Conservation (phyloP, 2,329 filamentous ascomycete species). For the Fusarium mundagurra region DNA sequence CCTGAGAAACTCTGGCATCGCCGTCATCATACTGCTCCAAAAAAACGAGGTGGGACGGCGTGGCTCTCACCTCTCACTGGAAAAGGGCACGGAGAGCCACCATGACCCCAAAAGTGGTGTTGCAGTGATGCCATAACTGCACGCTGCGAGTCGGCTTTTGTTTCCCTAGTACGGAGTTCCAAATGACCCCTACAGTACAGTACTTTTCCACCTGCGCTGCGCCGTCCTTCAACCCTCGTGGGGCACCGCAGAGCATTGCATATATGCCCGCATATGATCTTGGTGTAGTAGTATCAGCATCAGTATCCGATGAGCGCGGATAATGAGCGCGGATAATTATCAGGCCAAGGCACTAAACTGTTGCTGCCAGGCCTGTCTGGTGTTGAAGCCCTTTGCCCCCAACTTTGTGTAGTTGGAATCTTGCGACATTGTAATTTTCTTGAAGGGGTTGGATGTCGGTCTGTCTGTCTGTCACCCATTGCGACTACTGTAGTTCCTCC, state of each 20-base stretch:
- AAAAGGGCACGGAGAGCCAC: constrained; percentile 19
- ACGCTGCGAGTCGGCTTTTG: constrained; percentile 30
- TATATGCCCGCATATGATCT: constrained; percentile 25
- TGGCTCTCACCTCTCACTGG: constrained; percentile 21
- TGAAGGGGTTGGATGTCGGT: not conserved
- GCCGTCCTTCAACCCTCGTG: constrained; percentile 17
- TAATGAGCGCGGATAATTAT: constrained; percentile 25
- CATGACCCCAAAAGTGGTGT: constrained; percentile 36
- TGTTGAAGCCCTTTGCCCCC: constrained; percentile 23
- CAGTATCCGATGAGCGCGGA: constrained; percentile 31
- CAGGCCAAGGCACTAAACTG: constrained; percentile 18
- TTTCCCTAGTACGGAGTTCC: not conserved
- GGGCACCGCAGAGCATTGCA: constrained; percentile 22
- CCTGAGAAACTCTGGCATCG: constrained; percentile 34
- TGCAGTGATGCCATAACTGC: constrained; percentile 43
- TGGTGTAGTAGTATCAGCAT: constrained; percentile 22
- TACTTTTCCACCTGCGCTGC: constrained; percentile 30
- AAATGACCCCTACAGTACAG: not conserved
- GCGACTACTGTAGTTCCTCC: not conserved
- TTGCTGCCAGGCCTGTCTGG: not conserved
- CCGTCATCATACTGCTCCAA: constrained; percentile 44
- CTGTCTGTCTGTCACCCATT: not conserved
- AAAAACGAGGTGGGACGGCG: constrained; percentile 38
- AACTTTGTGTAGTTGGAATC: constrained; percentile 2
- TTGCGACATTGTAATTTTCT: constrained; percentile 14